phyloP scores from a whole-genome alignment of 2,329 filamentous ascomycete genomes.

The Cercospora zeae-maydis region DNA sequence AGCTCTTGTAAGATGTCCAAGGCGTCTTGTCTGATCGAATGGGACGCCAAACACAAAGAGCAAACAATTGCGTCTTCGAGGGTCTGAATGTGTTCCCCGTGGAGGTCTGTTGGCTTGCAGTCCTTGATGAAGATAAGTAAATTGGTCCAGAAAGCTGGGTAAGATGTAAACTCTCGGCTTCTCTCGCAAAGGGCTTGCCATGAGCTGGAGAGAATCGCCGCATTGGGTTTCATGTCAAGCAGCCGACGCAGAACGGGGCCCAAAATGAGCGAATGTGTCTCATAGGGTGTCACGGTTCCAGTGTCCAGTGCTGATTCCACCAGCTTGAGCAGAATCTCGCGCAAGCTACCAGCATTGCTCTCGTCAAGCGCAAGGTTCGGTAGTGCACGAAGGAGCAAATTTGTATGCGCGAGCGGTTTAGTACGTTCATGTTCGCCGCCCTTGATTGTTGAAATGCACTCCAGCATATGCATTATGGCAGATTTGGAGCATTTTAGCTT shows the following conservation, averaged over 20 bases:
- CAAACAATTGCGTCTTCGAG: slow-evolving; percentile 64
- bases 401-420: slow-evolving; percentile 11
- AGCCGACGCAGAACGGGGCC: slow-evolving; percentile 24
- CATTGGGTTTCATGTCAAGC: slow-evolving; percentile 11
- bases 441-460: background rate
- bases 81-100: slow-evolving; percentile 52
- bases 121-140: slow-evolving; percentile 23
- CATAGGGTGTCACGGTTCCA: background rate
- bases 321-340: slow-evolving; percentile 6
- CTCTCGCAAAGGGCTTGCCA: slow-evolving; percentile 24
- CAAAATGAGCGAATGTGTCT: slow-evolving; percentile 21
- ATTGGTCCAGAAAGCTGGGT: slow-evolving; percentile 31
- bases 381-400: slow-evolving; percentile 20
- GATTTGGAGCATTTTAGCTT: slow-evolving; percentile 13
- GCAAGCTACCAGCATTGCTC: background rate
- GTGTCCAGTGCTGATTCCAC: slow-evolving; percentile 17
- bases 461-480: background rate
- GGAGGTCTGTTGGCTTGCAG: slow-evolving; percentile 13
- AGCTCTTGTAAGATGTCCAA: slow-evolving; percentile 68
- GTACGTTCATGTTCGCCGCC: background rate
- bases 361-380: slow-evolving; percentile 21
- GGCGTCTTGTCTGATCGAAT: slow-evolving; percentile 68
- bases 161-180: slow-evolving; percentile 15
- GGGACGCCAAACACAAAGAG: slow-evolving; percentile 72
- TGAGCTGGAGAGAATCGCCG: background rate